Conservation (phyloP, 2,329 filamentous ascomycete species). For the Arthrinium phaeospermum region DNA sequence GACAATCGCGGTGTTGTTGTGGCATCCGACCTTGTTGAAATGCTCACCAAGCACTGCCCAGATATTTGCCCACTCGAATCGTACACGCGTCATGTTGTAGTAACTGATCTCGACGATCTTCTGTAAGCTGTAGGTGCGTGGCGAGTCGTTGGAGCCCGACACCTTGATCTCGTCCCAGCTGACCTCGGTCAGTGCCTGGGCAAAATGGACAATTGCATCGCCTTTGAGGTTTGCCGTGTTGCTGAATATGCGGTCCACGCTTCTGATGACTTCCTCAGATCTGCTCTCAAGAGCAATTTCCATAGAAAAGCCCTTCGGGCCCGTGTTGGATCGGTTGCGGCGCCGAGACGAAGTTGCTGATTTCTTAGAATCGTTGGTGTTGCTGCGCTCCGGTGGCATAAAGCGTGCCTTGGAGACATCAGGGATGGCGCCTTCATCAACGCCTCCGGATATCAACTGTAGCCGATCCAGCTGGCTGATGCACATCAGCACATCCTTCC, state of each 20-base stretch:
- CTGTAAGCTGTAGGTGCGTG: conserved; percentile 94
- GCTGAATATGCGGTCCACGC: conserved; percentile 94
- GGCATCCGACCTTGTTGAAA: conserved; percentile 97
- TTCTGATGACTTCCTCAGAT: conserved; percentile 90
- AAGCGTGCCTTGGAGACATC: conserved; percentile 88
- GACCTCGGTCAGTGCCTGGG: conserved; percentile 88
- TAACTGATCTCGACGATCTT: conserved; percentile 99
- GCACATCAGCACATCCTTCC: conserved; percentile 94
- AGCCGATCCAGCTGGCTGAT: conserved; percentile 95
- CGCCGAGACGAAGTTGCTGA: conserved; percentile 66
- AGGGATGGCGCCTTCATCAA: conserved; percentile 89
- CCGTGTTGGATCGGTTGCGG: conserved; percentile 59
- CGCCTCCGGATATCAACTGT: conserved; percentile 91
- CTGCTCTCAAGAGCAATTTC: conserved; percentile 92
- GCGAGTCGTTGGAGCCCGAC: conserved; percentile 93
- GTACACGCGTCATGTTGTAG: conserved; percentile 98
- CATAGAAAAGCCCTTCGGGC: conserved; percentile 69
- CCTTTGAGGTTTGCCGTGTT: conserved; percentile 93
- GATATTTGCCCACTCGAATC: conserved; percentile 97
- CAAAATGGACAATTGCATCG: conserved; percentile 95
- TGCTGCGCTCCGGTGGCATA: conserved; percentile 62
- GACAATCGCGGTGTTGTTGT: conserved; percentile 94
- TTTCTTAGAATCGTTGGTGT: conserved; percentile 64
- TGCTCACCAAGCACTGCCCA: conserved; percentile 98
- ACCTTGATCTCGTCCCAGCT: conserved; percentile 99